Evolutionary conservation across 2,329 filamentous ascomycete genomes (phyloP), one percentile per base, ranked within the genome.

Genomic region (Ophiocordyceps australis): DNA sequence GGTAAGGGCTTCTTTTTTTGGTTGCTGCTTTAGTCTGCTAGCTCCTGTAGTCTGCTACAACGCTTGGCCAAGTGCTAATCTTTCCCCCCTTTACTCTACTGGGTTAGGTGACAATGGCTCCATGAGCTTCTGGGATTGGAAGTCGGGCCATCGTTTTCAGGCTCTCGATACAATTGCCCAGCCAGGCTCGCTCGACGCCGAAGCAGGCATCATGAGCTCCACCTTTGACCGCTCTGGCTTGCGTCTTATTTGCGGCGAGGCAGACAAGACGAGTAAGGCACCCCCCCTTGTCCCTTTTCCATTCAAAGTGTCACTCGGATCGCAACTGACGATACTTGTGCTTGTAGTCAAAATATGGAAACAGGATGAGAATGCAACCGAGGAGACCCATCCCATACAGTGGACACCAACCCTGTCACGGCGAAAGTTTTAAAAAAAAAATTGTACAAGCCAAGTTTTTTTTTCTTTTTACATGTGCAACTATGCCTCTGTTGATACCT

Each of bases 41-140:
- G n/a, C n/a, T n/a, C n/a, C n/a, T n/a, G n/a, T n/a, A n/a, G n/a
- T n/a, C n/a, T n/a, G n/a, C n/a, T n/a, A n/a, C n/a, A 11, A 7
- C 12, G 10, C 14, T 10, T 9, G 11, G 19, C n/a, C 14, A n/a
- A 17, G 11, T 16, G 7, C 3, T 7, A 22, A 14, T 15, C n/a
- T 17, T 12, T 13, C n/a, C 19, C 11, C n/a, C n/a, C n/a, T n/a
- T n/a, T n/a, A n/a, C n/a, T n/a, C n/a, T n/a, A n/a, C n/a, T n/a
- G n/a, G n/a, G n/a, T n/a, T n/a, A 57, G 54, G 75, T 24, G 89
- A 98, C 44, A 94, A 98, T 40, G 89, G 91, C 21, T 91, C 80
- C 19, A 89, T 95, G 61, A 80, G 73, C 37, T 98, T 98, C 59
- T 98, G 85, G 79, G 91, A 98, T 49, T 98, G 89, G 89, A 95